phyloP scores from a whole-genome alignment of 352 stramenopile genomes.

The Phytophthora pseudosyringae region DNA sequence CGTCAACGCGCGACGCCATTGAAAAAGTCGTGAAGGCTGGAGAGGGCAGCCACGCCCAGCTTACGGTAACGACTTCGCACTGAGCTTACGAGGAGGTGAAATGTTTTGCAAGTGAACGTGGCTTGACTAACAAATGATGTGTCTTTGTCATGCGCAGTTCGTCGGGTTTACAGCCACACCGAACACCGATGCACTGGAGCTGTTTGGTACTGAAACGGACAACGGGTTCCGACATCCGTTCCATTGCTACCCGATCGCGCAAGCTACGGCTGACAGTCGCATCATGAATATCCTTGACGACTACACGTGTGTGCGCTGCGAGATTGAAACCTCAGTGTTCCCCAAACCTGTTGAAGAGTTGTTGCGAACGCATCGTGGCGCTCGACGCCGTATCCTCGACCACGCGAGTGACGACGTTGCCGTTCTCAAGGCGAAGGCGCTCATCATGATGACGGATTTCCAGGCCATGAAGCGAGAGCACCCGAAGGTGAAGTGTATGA shows the following conservation, averaged over 20 bases:
- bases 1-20: constrained; percentile 70
- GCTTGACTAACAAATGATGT: constrained; percentile 3
- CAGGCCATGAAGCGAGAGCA: constrained; percentile 25
- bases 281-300: constrained; percentile 73
- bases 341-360: constrained; percentile 43
- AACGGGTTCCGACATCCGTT: constrained; percentile 49
- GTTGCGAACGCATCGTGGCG: constrained; percentile 31
- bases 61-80: constrained; percentile 34
- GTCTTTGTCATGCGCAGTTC: constrained; percentile 49
- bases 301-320: constrained; percentile 64
- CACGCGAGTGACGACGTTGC: constrained; percentile 63
- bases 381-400: constrained; percentile 61
- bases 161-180: constrained; percentile 85
- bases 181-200: constrained; percentile 62
- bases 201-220: constrained; percentile 59
- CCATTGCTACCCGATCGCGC: constrained; percentile 75
- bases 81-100: neutral
- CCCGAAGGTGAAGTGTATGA: constrained; percentile 66
- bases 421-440: constrained; percentile 71
- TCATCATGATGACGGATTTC: constrained; percentile 83
- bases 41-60: constrained; percentile 43
- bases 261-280: constrained; percentile 56
- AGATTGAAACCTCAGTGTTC: constrained; percentile 64
- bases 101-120: neutral
- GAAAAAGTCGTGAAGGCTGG: constrained; percentile 66